Evolutionary conservation across 2,329 filamentous ascomycete species (phyloP).

Genomic region (Ceratocystis destructans): DNA sequence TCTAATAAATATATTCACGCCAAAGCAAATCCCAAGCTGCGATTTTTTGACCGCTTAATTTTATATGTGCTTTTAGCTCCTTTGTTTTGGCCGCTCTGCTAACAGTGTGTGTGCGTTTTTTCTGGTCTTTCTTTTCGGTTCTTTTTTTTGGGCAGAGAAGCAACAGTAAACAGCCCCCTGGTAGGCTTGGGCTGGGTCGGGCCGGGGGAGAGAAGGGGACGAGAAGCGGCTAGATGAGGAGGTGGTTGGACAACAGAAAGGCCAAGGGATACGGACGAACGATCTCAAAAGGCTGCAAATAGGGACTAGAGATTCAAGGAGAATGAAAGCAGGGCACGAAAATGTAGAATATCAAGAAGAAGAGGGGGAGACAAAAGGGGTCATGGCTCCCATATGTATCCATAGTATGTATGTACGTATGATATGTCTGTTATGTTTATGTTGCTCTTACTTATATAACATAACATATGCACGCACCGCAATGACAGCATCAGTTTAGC

Average conservation of each 20-base stretch:
- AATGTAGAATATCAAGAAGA: too few relatives aligned
- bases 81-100: slow-evolving; percentile 8
- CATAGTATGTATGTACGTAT: not conserved
- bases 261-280: not conserved
- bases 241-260: not conserved
- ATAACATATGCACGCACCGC: not conserved
- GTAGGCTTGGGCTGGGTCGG: not conserved
- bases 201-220: not conserved
- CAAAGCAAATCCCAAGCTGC: not conserved
- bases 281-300: not conserved
- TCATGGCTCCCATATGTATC: not conserved
- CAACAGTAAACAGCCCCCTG: not conserved
- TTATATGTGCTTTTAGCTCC: slow-evolving; percentile 4
- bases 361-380: too few relatives aligned
- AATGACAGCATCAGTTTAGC: not conserved
- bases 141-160: slow-evolving; percentile 1
- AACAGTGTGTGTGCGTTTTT: slow-evolving; percentile 4
- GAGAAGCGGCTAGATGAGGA: not conserved
- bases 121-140: not conserved
- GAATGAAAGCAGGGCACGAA: too few relatives aligned
- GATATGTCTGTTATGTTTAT: not conserved
- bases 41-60: not conserved
- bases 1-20: slow-evolving; percentile 5
- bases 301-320: too few relatives aligned
- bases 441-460: too few relatives aligned